Conservation (phyloP, 208 protist species). For the Leishmania mexicana region DNA sequence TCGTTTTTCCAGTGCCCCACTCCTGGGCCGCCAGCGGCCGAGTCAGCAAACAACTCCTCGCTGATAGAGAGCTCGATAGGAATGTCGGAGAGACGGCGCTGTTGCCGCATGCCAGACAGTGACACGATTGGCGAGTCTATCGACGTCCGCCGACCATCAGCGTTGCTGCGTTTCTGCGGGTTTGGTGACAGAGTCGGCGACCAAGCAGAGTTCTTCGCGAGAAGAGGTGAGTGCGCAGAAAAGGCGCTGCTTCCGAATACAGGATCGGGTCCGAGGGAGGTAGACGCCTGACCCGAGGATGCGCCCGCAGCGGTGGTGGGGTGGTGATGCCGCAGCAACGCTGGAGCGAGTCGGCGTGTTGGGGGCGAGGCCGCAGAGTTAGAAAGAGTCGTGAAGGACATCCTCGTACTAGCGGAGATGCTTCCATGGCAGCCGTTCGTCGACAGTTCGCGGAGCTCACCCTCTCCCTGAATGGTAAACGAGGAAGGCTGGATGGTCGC, state of each 20-base stretch:
- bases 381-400: not conserved
- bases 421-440: not conserved
- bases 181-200: not conserved
- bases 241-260: not conserved
- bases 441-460: not conserved
- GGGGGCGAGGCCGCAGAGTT: not conserved
- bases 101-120: not conserved
- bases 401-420: not conserved
- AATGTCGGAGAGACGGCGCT: constrained; percentile 28
- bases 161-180: not conserved
- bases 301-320: not conserved
- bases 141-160: not conserved
- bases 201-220: not conserved
- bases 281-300: not conserved
- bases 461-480: not conserved
- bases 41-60: constrained; percentile 5
- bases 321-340: constrained; percentile 1
- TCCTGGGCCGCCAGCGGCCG: not conserved
- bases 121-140: not conserved
- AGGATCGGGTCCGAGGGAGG: not conserved
- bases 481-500: not conserved
- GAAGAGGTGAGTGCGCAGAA: not conserved
- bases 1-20: constrained; percentile 10
- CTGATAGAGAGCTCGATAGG: constrained; percentile 15
- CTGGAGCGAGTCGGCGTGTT: constrained; percentile 3